phyloP scores from a whole-genome alignment of 305 asterid genomes.

The Euphrasia arctica region DNA sequence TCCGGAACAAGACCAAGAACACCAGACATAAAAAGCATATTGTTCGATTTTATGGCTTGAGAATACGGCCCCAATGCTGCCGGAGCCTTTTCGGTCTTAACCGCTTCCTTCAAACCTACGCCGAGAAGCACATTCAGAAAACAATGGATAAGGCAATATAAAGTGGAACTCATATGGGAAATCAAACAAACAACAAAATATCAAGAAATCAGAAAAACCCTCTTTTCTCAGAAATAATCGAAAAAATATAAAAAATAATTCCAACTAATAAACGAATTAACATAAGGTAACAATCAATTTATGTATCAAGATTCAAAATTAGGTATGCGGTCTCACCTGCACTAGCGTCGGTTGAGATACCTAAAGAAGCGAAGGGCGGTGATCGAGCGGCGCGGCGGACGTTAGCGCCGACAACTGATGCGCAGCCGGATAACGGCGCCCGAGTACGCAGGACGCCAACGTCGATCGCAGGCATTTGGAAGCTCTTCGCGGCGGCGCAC shows the following conservation, averaged over 20 bases:
- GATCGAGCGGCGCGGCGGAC: slow-evolving; percentile 42
- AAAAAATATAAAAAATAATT: too few relatives aligned
- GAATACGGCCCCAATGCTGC: slow-evolving; percentile 87
- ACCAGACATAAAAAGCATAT: slow-evolving; percentile 69
- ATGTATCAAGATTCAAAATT: neutral
- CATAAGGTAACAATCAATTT: too few relatives aligned
- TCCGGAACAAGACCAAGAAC: slow-evolving; percentile 79
- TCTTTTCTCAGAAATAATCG: neutral
- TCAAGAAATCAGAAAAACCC: too few relatives aligned
- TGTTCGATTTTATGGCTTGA: slow-evolving; percentile 78
- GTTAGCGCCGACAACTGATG: slow-evolving; percentile 55
- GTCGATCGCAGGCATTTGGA: slow-evolving; percentile 63
- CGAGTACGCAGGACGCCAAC: slow-evolving; percentile 47
- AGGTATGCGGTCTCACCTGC: neutral
- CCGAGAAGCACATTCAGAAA: slow-evolving; percentile 18
- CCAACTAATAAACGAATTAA: too few relatives aligned
- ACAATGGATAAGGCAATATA: neutral
- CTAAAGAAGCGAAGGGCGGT: slow-evolving; percentile 48
- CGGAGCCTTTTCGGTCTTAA: slow-evolving; percentile 76
- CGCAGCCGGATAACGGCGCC: slow-evolving; percentile 55
- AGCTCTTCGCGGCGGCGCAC: slow-evolving; percentile 69
- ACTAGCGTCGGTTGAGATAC: neutral
- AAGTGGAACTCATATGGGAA: neutral
- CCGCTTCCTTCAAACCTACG: slow-evolving; percentile 63
- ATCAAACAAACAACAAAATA: neutral